phyloP scores from a whole-genome alignment of 768 basidiomycete species.

The Mrakia frigida region DNA sequence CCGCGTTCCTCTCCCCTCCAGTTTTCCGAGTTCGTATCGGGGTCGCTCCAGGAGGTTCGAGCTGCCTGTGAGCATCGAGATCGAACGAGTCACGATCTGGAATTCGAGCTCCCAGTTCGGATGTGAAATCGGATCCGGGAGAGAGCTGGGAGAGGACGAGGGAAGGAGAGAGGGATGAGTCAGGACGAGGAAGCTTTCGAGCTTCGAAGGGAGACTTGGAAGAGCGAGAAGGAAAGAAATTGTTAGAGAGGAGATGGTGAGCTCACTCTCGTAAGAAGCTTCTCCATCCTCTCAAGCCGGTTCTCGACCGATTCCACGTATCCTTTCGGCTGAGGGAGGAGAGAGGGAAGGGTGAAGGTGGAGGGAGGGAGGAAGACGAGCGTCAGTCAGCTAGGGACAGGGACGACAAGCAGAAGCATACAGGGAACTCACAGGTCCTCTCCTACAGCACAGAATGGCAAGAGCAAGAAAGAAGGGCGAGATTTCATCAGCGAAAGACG shows the following conservation, averaged over 20 bases:
- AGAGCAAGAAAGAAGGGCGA: not conserved
- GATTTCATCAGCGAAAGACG: not conserved
- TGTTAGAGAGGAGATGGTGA: not conserved
- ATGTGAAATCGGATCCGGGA: constrained; percentile 39
- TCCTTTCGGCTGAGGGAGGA: constrained; percentile 4
- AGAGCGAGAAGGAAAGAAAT: not conserved
- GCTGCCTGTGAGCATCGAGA: constrained; percentile 40
- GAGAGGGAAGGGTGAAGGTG: not conserved
- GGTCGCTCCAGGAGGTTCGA: constrained; percentile 9
- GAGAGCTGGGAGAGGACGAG: constrained; percentile 40
- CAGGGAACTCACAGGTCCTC: constrained; percentile 16
- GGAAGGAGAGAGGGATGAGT: constrained; percentile 34
- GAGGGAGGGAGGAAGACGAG: not conserved
- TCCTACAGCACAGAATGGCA: not conserved
- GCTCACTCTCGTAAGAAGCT: constrained; percentile 37
- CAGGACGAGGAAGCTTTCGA: not conserved
- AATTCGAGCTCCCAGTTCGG: constrained; percentile 41
- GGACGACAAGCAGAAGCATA: not conserved
- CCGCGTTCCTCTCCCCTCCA: too few species aligned
- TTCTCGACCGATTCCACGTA: constrained; percentile 44
- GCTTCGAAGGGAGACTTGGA: not conserved
- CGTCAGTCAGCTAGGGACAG: not conserved
- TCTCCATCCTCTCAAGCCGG: constrained; percentile 41
- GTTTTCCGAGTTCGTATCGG: constrained; percentile 36
- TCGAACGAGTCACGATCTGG: constrained; percentile 41